Evolutionary conservation across 305 asterid species (phyloP).

Genomic region (Solanum hybrid): DNA sequence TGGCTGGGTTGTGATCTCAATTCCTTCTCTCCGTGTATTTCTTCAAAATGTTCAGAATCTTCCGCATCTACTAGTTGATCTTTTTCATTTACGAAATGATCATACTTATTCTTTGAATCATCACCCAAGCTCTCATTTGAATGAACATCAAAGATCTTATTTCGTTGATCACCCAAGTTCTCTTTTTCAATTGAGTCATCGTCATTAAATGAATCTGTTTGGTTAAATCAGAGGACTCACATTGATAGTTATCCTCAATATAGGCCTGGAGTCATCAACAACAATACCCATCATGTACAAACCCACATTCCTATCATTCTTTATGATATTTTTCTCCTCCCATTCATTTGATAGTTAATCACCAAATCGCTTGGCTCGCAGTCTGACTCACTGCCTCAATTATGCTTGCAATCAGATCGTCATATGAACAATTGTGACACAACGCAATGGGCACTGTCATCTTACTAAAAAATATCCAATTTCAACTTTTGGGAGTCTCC

Average conservation of each 20-base stretch:
- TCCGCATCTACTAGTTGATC: background rate
- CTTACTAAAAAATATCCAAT: background rate
- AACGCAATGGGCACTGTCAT: background rate
- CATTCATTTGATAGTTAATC: background rate
- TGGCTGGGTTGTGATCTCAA: too few species aligned
- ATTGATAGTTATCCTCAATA: background rate
- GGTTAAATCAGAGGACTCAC: background rate
- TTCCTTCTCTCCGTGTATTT: too few species aligned
- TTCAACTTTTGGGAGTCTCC: background rate
- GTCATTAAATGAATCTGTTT: background rate
- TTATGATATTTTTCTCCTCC: background rate
- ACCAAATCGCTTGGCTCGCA: too few species aligned
- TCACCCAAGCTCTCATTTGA: background rate
- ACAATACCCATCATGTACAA: background rate
- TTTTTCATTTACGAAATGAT: background rate
- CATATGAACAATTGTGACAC: background rate
- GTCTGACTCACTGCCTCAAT: too few species aligned
- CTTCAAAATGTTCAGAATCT: background rate
- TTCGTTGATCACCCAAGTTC: background rate
- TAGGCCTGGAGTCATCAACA: background rate
- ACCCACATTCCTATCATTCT: background rate
- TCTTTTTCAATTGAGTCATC: background rate
- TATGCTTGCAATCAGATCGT: background rate
- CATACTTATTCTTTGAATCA: background rate
- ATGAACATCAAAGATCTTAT: background rate